These are phyloP conservation scores for Haematococcus lacustris DNA, from an alignment of 139 green algal species.

Conservation along the genomic window DNA sequence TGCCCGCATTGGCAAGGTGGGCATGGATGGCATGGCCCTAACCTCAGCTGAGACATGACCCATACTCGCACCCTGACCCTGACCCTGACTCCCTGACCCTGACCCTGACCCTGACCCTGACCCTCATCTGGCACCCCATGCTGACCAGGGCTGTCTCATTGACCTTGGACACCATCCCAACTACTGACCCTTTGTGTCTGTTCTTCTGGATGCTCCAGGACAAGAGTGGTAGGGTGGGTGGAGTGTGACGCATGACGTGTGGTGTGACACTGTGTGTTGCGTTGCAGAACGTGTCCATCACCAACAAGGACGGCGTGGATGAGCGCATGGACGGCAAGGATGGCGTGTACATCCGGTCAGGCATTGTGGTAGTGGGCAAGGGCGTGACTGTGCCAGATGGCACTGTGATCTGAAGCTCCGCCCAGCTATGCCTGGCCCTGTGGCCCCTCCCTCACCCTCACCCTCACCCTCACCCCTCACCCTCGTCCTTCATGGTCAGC, in stretches of 20 bases:
- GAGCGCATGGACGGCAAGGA: constrained; percentile 79
- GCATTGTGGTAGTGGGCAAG: constrained; percentile 89
- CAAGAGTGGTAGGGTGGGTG: too few relatives aligned
- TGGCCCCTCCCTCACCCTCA: too few relatives aligned
- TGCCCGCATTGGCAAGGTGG: constrained; percentile 18
- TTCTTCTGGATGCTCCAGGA: too few relatives aligned
- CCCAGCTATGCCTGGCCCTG: too few relatives aligned
- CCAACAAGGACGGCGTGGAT: constrained; percentile 67
- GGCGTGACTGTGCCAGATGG: constrained; percentile 73
- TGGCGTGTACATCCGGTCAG: constrained; percentile 90
- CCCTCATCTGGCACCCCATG: neutral
- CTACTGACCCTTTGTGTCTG: too few relatives aligned
- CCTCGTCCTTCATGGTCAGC: too few relatives aligned
- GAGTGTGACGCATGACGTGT: too few relatives aligned
- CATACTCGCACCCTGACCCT: neutral
- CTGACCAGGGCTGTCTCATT: too few relatives aligned
- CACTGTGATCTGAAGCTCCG: constrained; percentile 79
- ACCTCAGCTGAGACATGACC: neutral
- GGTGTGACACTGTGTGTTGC: too few relatives aligned
- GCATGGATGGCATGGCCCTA: too few relatives aligned
- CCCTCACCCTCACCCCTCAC: too few relatives aligned
- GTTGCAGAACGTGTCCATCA: constrained; percentile 43
- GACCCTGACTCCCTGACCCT: neutral
- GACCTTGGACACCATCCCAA: too few relatives aligned
- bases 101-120: neutral